Conservation (phyloP, 2,329 filamentous ascomycete genomes). For the Cadophora luteo-olivacea region DNA sequence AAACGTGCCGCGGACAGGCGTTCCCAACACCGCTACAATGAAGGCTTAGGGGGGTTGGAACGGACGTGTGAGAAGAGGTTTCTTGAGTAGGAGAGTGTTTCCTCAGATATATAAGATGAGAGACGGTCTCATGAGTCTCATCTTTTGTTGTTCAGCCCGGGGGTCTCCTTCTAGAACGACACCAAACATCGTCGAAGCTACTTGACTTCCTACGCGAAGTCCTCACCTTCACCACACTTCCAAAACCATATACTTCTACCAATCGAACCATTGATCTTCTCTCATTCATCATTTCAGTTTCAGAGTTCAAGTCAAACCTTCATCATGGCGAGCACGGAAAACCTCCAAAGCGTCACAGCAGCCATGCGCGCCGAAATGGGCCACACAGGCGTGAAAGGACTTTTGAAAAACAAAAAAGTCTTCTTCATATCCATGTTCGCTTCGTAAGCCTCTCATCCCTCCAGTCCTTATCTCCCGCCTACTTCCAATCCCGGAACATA, state of each 20-base stretch:
- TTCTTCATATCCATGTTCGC: slow-evolving; percentile 50
- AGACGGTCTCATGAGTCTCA: not conserved
- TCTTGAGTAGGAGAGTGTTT: not conserved
- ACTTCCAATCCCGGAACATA: not conserved
- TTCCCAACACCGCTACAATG: not conserved
- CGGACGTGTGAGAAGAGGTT: not conserved
- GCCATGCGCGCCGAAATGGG: slow-evolving; percentile 23
- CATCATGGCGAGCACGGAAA: slow-evolving; percentile 19
- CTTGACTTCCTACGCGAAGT: not conserved
- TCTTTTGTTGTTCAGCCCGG: not conserved
- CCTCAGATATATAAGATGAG: not conserved
- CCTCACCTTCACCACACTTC: not conserved
- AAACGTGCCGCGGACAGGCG: not conserved
- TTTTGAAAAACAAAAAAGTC: slow-evolving; percentile 46
- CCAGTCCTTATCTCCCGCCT: not conserved
- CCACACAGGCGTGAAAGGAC: slow-evolving; percentile 18
- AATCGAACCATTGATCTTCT: not conserved
- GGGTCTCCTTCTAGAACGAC: not conserved
- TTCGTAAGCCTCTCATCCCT: slow-evolving; percentile 42
- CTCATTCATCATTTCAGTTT: not conserved
- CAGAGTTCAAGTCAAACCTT: not conserved
- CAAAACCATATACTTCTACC: not conserved
- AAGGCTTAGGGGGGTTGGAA: not conserved
- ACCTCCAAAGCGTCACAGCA: slow-evolving; percentile 23
- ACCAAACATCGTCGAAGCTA: not conserved